A percentile compares a stretch with the other conserved stretches of the same genome.
Evolutionary conservation across 2,329 filamentous ascomycete genomes (phyloP).

Genomic region (Hypoxylon sp.): DNA sequence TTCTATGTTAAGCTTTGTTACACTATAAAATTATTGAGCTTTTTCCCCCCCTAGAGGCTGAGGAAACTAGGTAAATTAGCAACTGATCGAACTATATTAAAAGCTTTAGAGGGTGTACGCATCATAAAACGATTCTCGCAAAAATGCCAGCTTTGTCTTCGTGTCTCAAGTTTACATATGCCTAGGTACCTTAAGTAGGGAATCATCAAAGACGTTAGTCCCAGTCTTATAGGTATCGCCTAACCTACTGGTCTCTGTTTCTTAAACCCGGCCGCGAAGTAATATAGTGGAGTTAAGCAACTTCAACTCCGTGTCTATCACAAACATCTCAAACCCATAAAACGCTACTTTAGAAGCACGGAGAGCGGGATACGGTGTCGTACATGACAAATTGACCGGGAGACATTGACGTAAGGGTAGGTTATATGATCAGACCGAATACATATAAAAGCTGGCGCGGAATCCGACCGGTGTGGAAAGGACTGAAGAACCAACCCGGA

Average conservation of each 20-base stretch:
- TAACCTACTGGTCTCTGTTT: background rate
- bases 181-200: background rate
- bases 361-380: background rate
- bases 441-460: conserved; percentile 19
- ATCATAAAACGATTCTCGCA: background rate
- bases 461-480: background rate
- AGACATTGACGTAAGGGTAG: background rate
- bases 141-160: background rate
- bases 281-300: conserved; percentile 30
- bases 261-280: conserved; percentile 32
- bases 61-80: background rate
- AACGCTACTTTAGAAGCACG: background rate
- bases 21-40: background rate
- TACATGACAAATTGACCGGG: background rate
- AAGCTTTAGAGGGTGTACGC: background rate
- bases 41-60: background rate
- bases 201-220: background rate
- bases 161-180: background rate
- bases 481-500: background rate
- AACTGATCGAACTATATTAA: background rate
- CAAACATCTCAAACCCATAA: background rate
- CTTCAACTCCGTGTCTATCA: conserved; percentile 28
- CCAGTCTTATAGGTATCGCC: background rate
- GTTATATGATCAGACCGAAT: background rate
- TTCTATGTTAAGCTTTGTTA: background rate